phyloP scores from a whole-genome alignment of 768 basidiomycete genomes.

The Mycena indigotica region DNA sequence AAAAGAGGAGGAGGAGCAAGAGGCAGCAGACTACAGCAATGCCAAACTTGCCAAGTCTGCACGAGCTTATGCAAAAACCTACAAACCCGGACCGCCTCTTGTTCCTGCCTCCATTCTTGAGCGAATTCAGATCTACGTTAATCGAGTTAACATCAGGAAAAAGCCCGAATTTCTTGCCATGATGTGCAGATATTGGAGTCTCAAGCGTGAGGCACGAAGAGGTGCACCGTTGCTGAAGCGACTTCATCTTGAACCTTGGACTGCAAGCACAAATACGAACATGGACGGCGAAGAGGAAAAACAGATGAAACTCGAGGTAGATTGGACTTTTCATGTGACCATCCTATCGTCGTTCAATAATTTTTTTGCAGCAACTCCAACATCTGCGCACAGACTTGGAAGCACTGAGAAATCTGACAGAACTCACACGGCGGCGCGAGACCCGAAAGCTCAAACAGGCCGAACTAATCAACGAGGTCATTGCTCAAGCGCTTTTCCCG shows the following conservation, averaged over 20 bases:
- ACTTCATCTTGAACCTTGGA: slow-evolving; percentile 97
- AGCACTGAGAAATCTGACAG: slow-evolving; percentile 63
- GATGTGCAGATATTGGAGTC: slow-evolving; percentile 93
- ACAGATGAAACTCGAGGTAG: slow-evolving; percentile 76
- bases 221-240: slow-evolving; percentile 94
- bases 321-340: slow-evolving; percentile 31
- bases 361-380: slow-evolving; percentile 52
- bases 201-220: slow-evolving; percentile 90
- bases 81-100: slow-evolving; percentile 90
- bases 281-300: slow-evolving; percentile 83
- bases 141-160: slow-evolving; percentile 69
- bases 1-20: slow-evolving; percentile 49
- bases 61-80: slow-evolving; percentile 88
- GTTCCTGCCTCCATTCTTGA: slow-evolving; percentile 86
- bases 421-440: slow-evolving; percentile 77
- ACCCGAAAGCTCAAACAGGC: slow-evolving; percentile 72
- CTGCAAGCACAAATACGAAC: slow-evolving; percentile 66
- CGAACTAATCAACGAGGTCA: slow-evolving; percentile 64
- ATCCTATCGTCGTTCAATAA: no score
- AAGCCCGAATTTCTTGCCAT: slow-evolving; percentile 74
- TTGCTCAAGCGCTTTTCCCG: slow-evolving; percentile 67
- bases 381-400: slow-evolving; percentile 78
- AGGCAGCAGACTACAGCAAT: slow-evolving; percentile 39
- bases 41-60: slow-evolving; percentile 72
- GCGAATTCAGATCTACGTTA: slow-evolving; percentile 74